These are phyloP conservation scores for Apiospora hydei DNA, from an alignment of 2,329 filamentous ascomycete species.

Conservation along the genomic window DNA sequence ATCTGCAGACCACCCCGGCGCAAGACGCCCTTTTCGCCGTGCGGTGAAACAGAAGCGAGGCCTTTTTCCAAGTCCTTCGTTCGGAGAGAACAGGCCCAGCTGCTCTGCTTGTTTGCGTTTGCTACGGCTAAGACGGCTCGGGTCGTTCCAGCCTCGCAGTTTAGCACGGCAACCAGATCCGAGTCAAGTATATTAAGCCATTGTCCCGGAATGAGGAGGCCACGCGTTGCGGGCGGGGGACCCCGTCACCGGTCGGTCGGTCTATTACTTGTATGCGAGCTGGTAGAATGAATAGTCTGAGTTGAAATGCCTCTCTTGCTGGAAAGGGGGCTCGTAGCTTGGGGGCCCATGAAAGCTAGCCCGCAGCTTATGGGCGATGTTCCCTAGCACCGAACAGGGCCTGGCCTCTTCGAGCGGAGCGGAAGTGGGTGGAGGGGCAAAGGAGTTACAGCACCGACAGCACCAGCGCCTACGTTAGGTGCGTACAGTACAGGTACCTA, in stretches of 20 bases:
- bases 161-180: constrained; percentile 17
- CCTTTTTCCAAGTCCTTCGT: neutral
- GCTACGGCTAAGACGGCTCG: constrained; percentile 20
- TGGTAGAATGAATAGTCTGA: neutral
- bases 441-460: constrained; percentile 9
- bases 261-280: neutral
- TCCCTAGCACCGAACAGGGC: neutral
- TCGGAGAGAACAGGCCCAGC: neutral
- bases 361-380: neutral
- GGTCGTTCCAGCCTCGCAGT: constrained; percentile 11
- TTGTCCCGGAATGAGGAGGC: constrained; percentile 3
- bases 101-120: constrained; percentile 1
- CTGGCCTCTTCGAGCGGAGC: constrained; percentile 18
- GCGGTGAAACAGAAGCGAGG: constrained; percentile 13
- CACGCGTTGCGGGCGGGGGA: constrained; percentile 15
- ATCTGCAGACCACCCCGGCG: neutral
- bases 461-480: neutral
- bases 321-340: neutral
- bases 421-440: constrained; percentile 16
- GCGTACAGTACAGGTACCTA: neutral
- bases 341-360: neutral
- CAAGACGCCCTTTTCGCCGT: neutral
- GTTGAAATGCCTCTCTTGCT: neutral
- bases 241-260: neutral
- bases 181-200: neutral